Evolutionary conservation across 1,139 yeast genomes (phyloP).

Genomic region (Pichia norvegensis): DNA sequence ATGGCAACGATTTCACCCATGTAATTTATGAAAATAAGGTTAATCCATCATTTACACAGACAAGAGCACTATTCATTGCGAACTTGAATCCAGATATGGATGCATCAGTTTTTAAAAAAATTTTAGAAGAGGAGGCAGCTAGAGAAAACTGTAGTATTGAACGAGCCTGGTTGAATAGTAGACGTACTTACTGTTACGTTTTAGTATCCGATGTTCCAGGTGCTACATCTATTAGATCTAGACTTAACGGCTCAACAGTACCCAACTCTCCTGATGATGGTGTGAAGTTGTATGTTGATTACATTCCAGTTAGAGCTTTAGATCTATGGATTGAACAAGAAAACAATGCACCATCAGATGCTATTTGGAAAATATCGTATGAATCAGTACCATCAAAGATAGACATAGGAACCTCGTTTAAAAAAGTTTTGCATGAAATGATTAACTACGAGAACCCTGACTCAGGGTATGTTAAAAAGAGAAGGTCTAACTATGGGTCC

Average conservation of each 20-base stretch:
- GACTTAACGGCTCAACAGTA: conserved; percentile 31
- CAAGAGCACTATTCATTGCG: conserved; percentile 39
- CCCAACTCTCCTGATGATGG: conserved; percentile 27
- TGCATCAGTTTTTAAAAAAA: conserved; percentile 33
- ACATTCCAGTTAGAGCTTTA: conserved; percentile 39
- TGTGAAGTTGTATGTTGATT: conserved; percentile 33
- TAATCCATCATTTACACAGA: conserved; percentile 15
- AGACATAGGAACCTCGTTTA: conserved; percentile 19
- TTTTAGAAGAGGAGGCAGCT: conserved; percentile 29
- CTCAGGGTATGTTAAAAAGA: conserved; percentile 18
- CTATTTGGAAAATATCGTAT: conserved; percentile 38
- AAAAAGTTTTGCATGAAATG: conserved; percentile 36
- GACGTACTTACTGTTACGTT: conserved; percentile 38
- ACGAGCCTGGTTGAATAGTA: conserved; percentile 39
- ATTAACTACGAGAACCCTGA: conserved; percentile 29
- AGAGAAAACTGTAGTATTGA: conserved; percentile 30
- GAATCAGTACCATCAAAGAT: conserved; percentile 30
- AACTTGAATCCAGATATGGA: conserved; percentile 36
- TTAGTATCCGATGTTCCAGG: conserved; percentile 35
- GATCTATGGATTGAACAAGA: conserved; percentile 43
- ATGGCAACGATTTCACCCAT: background rate
- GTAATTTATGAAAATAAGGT: background rate
- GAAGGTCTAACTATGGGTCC: background rate
- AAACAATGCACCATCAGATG: conserved; percentile 37
- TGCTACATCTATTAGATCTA: conserved; percentile 32